Conservation (phyloP, 129 eudicot species). For the Mikania micrantha region DNA sequence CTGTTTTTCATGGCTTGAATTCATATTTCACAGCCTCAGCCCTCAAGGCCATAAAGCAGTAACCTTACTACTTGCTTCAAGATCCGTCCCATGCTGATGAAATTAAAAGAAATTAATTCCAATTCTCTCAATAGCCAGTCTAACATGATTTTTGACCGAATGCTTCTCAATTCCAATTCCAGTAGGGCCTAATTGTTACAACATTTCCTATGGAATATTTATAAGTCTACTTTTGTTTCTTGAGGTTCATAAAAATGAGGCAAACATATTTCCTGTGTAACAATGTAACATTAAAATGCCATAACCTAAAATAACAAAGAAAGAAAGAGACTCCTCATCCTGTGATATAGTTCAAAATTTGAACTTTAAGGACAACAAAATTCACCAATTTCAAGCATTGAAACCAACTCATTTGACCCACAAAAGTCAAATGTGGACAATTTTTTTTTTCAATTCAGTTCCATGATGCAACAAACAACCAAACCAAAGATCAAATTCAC, state of each 20-base stretch:
- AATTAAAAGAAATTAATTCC: too few species aligned
- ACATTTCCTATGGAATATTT: neutral
- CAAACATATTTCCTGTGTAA: neutral
- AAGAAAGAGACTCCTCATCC: neutral
- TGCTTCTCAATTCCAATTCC: too few species aligned
- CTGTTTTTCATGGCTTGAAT: too few species aligned
- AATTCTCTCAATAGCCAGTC: too few species aligned
- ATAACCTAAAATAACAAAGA: neutral
- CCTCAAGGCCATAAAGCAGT: too few species aligned
- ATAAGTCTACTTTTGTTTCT: neutral
- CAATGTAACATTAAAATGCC: neutral
- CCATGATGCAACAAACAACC: neutral
- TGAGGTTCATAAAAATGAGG: neutral
- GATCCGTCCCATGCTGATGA: too few species aligned
- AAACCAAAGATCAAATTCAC: neutral
- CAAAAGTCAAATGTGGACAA: slow-evolving; percentile 2
- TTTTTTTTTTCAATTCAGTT: too few species aligned
- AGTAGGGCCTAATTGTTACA: neutral
- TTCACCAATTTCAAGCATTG: neutral
- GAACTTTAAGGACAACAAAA: neutral
- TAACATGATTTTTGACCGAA: too few species aligned
- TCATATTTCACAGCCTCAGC: too few species aligned
- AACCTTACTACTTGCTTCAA: too few species aligned
- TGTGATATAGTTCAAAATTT: neutral
- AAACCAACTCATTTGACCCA: neutral